A percentile compares a stretch with the other conserved stretches of the same genome.
Conservation (phyloP, 495 filamentous ascomycete species). For the Penicillium macrosclerotiorum region DNA sequence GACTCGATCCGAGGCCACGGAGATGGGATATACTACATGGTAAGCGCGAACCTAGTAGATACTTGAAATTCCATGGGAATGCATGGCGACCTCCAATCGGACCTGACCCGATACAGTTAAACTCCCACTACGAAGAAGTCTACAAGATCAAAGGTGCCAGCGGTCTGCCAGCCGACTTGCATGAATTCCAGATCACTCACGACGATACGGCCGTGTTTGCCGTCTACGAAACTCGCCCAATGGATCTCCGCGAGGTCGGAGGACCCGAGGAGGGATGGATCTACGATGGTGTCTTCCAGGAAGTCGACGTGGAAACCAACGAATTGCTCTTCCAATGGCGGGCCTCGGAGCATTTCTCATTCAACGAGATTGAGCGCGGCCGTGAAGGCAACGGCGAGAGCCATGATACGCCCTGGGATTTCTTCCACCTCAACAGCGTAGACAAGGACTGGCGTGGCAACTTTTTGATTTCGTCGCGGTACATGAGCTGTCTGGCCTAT, state of each 20-base stretch:
- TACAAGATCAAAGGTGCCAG: constrained; percentile 40
- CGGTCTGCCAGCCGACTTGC: constrained; percentile 32
- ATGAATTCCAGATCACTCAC: constrained; percentile 48
- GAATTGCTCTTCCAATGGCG: constrained; percentile 42
- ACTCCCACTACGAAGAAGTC: constrained; percentile 46
- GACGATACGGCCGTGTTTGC: constrained; percentile 52
- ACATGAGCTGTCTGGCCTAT: constrained; percentile 36
- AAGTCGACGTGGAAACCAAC: constrained; percentile 45
- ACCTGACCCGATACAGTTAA: constrained; percentile 31
- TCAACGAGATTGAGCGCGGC: constrained; percentile 25
- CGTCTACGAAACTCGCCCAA: constrained; percentile 41
- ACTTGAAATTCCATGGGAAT: no score
- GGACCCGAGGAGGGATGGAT: constrained; percentile 48
- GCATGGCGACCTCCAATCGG: constrained; percentile 39
- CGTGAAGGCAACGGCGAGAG: constrained; percentile 21
- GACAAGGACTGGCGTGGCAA: constrained; percentile 42
- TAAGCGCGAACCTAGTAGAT: constrained; percentile 24
- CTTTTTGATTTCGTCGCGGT: constrained; percentile 43
- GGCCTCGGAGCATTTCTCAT: constrained; percentile 37
- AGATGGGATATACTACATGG: constrained; percentile 49
- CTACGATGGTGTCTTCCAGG: constrained; percentile 51
- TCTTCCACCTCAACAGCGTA: constrained; percentile 48
- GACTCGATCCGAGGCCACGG: constrained; percentile 48
- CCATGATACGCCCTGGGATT: constrained; percentile 39
- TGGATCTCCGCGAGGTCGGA: constrained; percentile 40